Evolutionary conservation across 495 filamentous ascomycete genomes (phyloP).

Genomic region (Cercophora sp.): DNA sequence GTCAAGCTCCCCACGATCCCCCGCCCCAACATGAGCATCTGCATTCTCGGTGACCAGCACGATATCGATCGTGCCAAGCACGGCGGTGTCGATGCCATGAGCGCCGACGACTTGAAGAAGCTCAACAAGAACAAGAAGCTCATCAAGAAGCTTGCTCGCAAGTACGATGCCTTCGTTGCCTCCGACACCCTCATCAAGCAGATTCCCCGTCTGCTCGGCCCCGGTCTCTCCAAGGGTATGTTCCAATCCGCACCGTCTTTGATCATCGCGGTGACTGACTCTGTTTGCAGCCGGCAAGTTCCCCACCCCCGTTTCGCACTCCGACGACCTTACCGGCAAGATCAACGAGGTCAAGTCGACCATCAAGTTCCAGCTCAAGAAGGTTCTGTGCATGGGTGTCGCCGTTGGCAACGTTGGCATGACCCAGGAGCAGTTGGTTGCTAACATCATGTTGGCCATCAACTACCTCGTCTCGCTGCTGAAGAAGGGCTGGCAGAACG

Average conservation of each 20-base stretch:
- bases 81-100: constrained; percentile 95
- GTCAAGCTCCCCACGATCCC: constrained; percentile 80
- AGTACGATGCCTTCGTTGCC: constrained; percentile 98
- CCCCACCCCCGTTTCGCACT: constrained; percentile 94
- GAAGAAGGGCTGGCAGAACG: constrained; percentile 99
- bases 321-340: constrained; percentile 87
- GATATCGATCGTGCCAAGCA: constrained; percentile 99
- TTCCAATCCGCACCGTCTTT: no score
- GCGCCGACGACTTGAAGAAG: constrained; percentile 97
- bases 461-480: constrained; percentile 98
- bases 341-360: constrained; percentile 99
- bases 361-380: constrained; percentile 99
- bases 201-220: constrained; percentile 97
- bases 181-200: constrained; percentile 97
- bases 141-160: constrained; percentile 99
- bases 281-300: constrained; percentile 82
- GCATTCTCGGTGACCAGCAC: constrained; percentile 98
- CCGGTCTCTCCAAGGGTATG: constrained; percentile 95
- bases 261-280: constrained; percentile 1
- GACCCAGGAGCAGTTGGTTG: constrained; percentile 91
- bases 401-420: constrained; percentile 97
- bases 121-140: constrained; percentile 99
- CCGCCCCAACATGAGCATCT: constrained; percentile 91
- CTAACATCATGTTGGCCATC: constrained; percentile 94
- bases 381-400: constrained; percentile 99